Conservation (phyloP, 1,139 yeast species). For the Fermentozyma sake region DNA sequence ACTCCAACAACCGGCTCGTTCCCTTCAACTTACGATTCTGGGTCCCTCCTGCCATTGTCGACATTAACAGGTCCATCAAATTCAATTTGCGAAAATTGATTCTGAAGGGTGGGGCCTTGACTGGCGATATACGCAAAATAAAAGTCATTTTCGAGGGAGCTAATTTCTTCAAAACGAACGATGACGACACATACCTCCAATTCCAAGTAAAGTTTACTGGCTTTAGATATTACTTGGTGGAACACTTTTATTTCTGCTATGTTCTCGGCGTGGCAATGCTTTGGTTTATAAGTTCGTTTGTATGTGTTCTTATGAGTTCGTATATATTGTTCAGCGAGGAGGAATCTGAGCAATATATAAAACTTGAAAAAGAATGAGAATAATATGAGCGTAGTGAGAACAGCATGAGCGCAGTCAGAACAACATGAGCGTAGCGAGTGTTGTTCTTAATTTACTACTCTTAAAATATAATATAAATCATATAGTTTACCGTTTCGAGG, state of each 20-base stretch:
- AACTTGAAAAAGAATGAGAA: conserved; percentile 3
- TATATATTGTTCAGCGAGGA: conserved; percentile 8
- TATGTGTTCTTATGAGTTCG: conserved; percentile 25
- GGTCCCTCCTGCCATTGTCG: conserved; percentile 33
- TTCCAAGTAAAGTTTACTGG: conserved; percentile 29
- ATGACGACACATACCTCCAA: conserved; percentile 9
- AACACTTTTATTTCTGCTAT: conserved; percentile 44
- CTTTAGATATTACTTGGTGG: conserved; percentile 50
- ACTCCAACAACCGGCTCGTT: conserved; percentile 25
- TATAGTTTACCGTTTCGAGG: too few species aligned
- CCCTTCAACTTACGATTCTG: conserved; percentile 36
- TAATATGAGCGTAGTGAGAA: neutral
- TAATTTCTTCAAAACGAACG: conserved; percentile 3
- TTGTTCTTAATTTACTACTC: too few species aligned
- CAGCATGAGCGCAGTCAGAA: neutral
- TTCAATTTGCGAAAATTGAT: conserved; percentile 9
- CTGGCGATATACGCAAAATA: conserved; percentile 4
- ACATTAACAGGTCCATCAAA: conserved; percentile 14
- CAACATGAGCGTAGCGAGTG: too few species aligned
- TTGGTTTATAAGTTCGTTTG: conserved; percentile 39
- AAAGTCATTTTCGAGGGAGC: conserved; percentile 3
- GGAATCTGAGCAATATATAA: neutral
- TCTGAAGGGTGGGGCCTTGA: conserved; percentile 7
- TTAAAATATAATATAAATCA: too few species aligned
- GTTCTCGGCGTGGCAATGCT: conserved; percentile 47